Percentiles rank a stretch among this genome's conserved stretches.
Evolutionary conservation across 179 eudicot species (phyloP).

Genomic region (Pouteria campechiana): DNA sequence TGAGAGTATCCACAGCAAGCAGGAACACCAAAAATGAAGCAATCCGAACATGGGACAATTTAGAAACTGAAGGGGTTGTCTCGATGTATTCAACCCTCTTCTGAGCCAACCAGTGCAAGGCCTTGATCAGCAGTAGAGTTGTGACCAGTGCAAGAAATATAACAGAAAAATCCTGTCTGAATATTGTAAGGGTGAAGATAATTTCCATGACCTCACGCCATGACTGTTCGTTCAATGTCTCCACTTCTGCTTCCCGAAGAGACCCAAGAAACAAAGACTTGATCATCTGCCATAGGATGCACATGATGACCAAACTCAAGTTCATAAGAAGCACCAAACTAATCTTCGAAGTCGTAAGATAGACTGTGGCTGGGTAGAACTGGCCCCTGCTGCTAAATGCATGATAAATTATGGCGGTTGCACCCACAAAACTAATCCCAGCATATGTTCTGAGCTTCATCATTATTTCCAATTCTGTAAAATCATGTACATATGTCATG

Average conservation of each 20-base stretch:
- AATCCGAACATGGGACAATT: slow-evolving; percentile 70
- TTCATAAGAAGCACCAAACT: slow-evolving; percentile 77
- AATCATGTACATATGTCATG: too few relatives aligned
- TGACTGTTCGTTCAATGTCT: slow-evolving; percentile 94
- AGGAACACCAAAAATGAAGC: slow-evolving; percentile 92
- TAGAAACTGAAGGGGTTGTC: slow-evolving; percentile 81
- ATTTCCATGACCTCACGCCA: slow-evolving; percentile 99
- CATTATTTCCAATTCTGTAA: too few relatives aligned
- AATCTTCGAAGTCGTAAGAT: slow-evolving; percentile 74
- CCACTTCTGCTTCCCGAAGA: slow-evolving; percentile 94
- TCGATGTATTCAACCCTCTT: slow-evolving; percentile 97
- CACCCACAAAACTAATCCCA: slow-evolving; percentile 60
- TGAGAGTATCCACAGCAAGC: slow-evolving; percentile 57
- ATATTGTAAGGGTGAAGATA: slow-evolving; percentile 85
- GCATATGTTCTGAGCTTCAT: slow-evolving; percentile 82
- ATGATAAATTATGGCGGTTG: slow-evolving; percentile 65
- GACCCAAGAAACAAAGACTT: slow-evolving; percentile 76
- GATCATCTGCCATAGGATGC: slow-evolving; percentile 81
- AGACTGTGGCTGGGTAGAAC: slow-evolving; percentile 82
- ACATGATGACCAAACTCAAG: slow-evolving; percentile 88
- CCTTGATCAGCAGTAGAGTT: slow-evolving; percentile 68
- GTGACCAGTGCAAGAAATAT: slow-evolving; percentile 87
- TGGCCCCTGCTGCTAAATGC: slow-evolving; percentile 88
- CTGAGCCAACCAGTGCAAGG: slow-evolving; percentile 98
- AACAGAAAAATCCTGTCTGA: slow-evolving; percentile 90